Percentiles rank a stretch among this genome's conserved stretches.
Evolutionary conservation across 129 eudicot species (phyloP).

Genomic region (carrot (Daucus carota)): DH1_v3.0 NC_030381.2:4896001-4896500

Average conservation of each 20-base stretch:
- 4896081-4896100: constrained; percentile 96
- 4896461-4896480: constrained; percentile 11
- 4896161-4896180: constrained; percentile 88
- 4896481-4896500: constrained; percentile 85
- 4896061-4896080: constrained; percentile 68
- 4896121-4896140: constrained; percentile 95
- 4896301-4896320: not conserved
- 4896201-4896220: constrained; percentile 86
- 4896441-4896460: constrained; percentile 2
- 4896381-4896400: not conserved
- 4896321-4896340: not conserved
- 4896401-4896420: not conserved
- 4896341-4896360: constrained; percentile 1
- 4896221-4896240: constrained; percentile 51
- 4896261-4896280: not conserved
- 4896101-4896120: constrained; percentile 94
- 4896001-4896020: constrained; percentile 3
- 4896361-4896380: not conserved
- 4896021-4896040: constrained; percentile 2
- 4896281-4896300: not conserved
- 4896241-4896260: not conserved
- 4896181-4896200: constrained; percentile 94
- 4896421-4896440: not conserved
- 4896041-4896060: not conserved
- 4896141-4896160: constrained; percentile 95